Evolutionary conservation across 192 early-diverging fungal genomes (phyloP).

Genomic region (Jimgerdemannia lactiflua): DNA sequence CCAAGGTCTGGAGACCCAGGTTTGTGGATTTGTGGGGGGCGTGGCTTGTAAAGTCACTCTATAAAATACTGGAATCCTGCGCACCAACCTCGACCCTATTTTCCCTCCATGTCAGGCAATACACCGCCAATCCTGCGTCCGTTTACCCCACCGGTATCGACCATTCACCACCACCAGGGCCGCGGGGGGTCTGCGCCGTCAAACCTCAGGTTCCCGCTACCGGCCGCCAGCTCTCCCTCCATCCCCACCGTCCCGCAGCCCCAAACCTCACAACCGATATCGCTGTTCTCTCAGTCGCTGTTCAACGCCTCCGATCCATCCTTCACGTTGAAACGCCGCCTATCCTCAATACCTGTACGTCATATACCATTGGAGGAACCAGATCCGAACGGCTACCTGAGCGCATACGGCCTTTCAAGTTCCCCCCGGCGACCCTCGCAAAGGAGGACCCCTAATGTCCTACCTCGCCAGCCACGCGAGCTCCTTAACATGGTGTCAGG

Average conservation of each 20-base stretch:
- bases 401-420: not conserved
- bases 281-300: not conserved
- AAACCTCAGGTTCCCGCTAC: not conserved
- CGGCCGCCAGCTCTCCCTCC: not conserved
- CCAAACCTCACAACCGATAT: not conserved
- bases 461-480: constrained; percentile 19
- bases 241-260: not conserved
- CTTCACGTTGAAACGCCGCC: not conserved
- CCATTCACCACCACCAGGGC: not conserved
- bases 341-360: not conserved
- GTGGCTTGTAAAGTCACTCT: not conserved
- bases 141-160: not conserved
- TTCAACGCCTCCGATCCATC: not conserved
- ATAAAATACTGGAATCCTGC: not conserved
- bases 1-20: no score
- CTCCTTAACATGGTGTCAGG: constrained; percentile 35
- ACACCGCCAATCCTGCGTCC: not conserved
- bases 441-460: not conserved
- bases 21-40: no score
- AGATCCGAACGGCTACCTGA: not conserved
- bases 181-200: not conserved
- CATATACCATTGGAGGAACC: not conserved
- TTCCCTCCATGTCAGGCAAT: not conserved
- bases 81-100: no score
- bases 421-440: not conserved